phyloP scores from a whole-genome alignment of 1,139 yeast species.

The Sugiyamaella grinbergsii region DNA sequence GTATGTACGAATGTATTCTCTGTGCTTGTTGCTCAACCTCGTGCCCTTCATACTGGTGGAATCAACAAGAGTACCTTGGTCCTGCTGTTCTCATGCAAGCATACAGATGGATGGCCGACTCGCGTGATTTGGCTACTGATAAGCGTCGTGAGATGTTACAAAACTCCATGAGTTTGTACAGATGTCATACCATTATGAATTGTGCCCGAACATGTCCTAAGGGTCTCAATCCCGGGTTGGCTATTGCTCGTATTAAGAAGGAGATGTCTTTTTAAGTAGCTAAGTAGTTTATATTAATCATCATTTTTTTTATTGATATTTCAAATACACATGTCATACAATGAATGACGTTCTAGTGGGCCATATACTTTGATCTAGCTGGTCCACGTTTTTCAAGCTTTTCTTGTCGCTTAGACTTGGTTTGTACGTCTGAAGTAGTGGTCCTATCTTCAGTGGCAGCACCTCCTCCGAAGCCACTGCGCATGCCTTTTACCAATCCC shows the following conservation, averaged over 20 bases:
- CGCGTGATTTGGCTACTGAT: slow-evolving; percentile 88
- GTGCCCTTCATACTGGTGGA: slow-evolving; percentile 99
- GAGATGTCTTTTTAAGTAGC: slow-evolving; percentile 68
- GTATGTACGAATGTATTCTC: slow-evolving; percentile 94
- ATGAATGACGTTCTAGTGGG: too few species aligned
- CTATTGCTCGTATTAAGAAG: slow-evolving; percentile 97
- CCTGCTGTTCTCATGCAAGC: slow-evolving; percentile 99
- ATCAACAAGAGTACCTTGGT: slow-evolving; percentile 97
- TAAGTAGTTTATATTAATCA: neutral
- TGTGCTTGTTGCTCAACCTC: slow-evolving; percentile 99
- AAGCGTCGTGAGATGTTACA: slow-evolving; percentile 87
- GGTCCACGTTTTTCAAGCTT: slow-evolving; percentile 48
- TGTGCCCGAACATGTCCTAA: slow-evolving; percentile 98
- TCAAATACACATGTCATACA: too few species aligned
- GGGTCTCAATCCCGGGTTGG: slow-evolving; percentile 97
- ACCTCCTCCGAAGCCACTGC: slow-evolving; percentile 28
- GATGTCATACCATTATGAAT: slow-evolving; percentile 99
- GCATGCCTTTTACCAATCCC: slow-evolving; percentile 27
- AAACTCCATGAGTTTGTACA: slow-evolving; percentile 95
- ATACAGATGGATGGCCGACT: slow-evolving; percentile 96
- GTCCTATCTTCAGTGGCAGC: slow-evolving; percentile 28
- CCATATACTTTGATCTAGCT: neutral
- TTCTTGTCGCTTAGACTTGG: slow-evolving; percentile 55
- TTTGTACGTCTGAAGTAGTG: slow-evolving; percentile 27
- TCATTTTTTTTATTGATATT: slow-evolving; percentile 9